Evolutionary conservation across 148 eudicot genomes (phyloP).

Genomic region (Diospyros lotus): DNA sequence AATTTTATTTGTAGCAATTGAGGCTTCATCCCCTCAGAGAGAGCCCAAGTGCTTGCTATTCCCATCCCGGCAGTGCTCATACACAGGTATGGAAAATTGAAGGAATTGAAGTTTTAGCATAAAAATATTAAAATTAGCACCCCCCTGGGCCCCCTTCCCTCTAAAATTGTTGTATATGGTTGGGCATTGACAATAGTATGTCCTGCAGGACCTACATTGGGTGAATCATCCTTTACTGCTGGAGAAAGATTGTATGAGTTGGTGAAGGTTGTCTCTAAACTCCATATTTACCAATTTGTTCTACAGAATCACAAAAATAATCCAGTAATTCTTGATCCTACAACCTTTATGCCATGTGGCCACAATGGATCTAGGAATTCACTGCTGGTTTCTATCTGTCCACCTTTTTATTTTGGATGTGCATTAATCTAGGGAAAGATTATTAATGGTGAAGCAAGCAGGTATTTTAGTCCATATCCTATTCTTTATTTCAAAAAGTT

Average conservation of each 20-base stretch:
- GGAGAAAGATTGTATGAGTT: slow-evolving; percentile 78
- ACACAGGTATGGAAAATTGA: slow-evolving; percentile 37
- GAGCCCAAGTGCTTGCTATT: slow-evolving; percentile 64
- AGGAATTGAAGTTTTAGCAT: slow-evolving; percentile 6
- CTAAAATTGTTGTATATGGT: neutral
- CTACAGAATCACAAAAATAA: neutral
- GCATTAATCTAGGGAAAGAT: too few species aligned
- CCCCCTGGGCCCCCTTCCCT: too few species aligned
- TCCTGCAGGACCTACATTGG: slow-evolving; percentile 39
- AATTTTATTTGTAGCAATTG: slow-evolving; percentile 51
- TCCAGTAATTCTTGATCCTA: neutral
- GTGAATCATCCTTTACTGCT: slow-evolving; percentile 70
- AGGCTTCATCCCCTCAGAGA: slow-evolving; percentile 83
- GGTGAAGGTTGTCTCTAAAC: slow-evolving; percentile 62
- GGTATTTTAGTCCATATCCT: too few species aligned
- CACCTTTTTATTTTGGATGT: neutral
- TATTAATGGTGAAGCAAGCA: too few species aligned
- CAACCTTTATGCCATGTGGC: neutral
- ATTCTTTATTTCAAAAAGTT: too few species aligned
- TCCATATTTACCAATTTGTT: neutral
- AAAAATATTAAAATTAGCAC: neutral
- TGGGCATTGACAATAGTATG: neutral
- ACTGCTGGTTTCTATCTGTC: neutral
- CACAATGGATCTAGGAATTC: neutral
- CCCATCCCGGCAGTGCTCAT: slow-evolving; percentile 34